Evolutionary conservation across 257 asterid species (phyloP), one percentile per base, ranked within the genome.

Genomic region (Fraxinus quadrangulata): DNA sequence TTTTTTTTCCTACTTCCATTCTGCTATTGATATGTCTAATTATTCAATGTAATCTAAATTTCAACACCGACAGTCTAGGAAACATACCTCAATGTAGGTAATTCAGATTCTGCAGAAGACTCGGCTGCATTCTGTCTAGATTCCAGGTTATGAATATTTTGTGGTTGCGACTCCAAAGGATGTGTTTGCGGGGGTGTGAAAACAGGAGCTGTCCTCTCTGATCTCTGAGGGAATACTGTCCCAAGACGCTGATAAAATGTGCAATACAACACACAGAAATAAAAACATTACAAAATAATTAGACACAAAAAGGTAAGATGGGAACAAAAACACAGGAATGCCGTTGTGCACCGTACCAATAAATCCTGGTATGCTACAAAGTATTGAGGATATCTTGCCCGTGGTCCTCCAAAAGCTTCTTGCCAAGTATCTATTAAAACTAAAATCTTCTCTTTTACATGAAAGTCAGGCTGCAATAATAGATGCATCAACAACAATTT

Each of bases 371-470:
- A 96, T 73, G 99, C 99, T 1, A 82, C 92, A 88, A 84, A 92
- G 82, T 85, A 96, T 80, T 95, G 99, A 65, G 97, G 96, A 83
- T 93, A 92, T 86, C 93, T 90, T 63, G 92, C 96, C 87, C 96
- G 87, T 79, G 97, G 83, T 83, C 98, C 99, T 81, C 99, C 98
- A 90, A 96, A 92, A 75, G 98, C 98, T 89, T 96, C 99, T 93
- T 96, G 99, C 99, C 99, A 96, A 33, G 99, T 96, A 87, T 96
- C 99, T 69, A 96, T 89, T 77, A 96, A 91, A 88, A 89, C 89
- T 86, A 96, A 84, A 83, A 96, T 94, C 89, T 96, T 93, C 92
- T 96, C 99, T 82, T 92, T 96, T 82, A 96, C 99, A 85, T 90
- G 97, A 82, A 92, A 87, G 87, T 96, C 99, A 14, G 99, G 98